These are phyloP conservation scores for Coemansia sp. DNA, from an alignment of 192 early-diverging fungal species.

Conservation along the genomic window DNA sequence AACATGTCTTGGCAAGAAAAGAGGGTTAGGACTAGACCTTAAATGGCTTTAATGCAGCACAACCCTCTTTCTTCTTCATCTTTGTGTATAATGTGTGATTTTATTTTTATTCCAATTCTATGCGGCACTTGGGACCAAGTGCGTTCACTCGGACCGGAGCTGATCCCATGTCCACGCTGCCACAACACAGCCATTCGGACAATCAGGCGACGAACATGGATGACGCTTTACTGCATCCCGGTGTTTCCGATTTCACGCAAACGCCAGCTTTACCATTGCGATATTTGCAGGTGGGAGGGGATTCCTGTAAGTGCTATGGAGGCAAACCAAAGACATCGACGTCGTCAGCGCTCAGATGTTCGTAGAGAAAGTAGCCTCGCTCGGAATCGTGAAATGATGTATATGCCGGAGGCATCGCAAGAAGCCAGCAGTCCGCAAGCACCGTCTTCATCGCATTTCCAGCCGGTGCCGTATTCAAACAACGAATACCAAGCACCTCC, in stretches of 20 bases:
- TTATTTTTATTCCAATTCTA: slow-evolving; percentile 35
- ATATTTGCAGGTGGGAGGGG: slow-evolving; percentile 47
- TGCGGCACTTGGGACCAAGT: slow-evolving; percentile 42
- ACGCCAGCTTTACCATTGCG: slow-evolving; percentile 36
- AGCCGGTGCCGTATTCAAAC: slow-evolving; percentile 28
- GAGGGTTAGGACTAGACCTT: no score
- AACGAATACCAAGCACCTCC: slow-evolving; percentile 43
- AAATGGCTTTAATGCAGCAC: not conserved
- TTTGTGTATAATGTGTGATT: slow-evolving; percentile 31
- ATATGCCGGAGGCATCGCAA: slow-evolving; percentile 8
- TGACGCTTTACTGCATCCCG: slow-evolving; percentile 42
- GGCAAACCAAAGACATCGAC: not conserved
- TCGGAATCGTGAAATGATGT: slow-evolving; percentile 8
- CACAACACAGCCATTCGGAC: slow-evolving; percentile 42
- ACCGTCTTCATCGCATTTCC: slow-evolving; percentile 19
- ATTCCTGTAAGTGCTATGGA: slow-evolving; percentile 2
- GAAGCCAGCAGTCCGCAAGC: not conserved
- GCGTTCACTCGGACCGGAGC: slow-evolving; percentile 31
- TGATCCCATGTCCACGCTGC: slow-evolving; percentile 36
- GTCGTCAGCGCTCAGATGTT: not conserved
- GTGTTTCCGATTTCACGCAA: slow-evolving; percentile 35
- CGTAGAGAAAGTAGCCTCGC: not conserved
- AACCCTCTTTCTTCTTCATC: not conserved
- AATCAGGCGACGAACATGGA: slow-evolving; percentile 44
- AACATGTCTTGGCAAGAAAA: no score